These are phyloP conservation scores for Euphorbia lathyris DNA, from an alignment of 345 rosid species.

Conservation along the genomic window DNA sequence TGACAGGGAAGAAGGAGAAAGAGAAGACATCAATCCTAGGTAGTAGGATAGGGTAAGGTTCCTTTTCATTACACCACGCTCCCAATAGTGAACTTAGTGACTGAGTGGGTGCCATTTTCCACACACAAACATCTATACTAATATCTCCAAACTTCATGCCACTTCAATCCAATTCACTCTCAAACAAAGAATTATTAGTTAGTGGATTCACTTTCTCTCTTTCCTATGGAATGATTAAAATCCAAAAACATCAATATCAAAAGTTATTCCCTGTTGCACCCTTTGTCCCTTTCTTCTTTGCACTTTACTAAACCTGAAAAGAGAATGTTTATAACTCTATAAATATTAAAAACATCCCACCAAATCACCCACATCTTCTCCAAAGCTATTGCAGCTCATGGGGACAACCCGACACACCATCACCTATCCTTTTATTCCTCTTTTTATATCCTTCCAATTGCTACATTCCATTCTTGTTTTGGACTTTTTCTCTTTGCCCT, in stretches of 20 bases:
- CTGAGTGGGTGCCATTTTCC: conserved; percentile 10
- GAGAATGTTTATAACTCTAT: conserved; percentile 22
- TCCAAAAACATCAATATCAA: conserved; percentile 18
- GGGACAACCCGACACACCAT: conserved; percentile 21
- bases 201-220: conserved; percentile 24
- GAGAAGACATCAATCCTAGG: conserved; percentile 11
- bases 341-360: conserved; percentile 18
- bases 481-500: conserved; percentile 15
- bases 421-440: conserved; percentile 21
- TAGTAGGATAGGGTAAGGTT: neutral
- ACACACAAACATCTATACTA: conserved; percentile 7
- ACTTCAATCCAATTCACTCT: conserved; percentile 25
- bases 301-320: conserved; percentile 17
- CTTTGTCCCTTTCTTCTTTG: conserved; percentile 16
- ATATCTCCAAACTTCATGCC: conserved; percentile 23
- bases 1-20: neutral
- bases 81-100: neutral
- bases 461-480: conserved; percentile 24
- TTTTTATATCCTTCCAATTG: conserved; percentile 22
- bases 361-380: conserved; percentile 25
- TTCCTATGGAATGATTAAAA: conserved; percentile 23
- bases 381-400: conserved; percentile 19
- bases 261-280: conserved; percentile 22
- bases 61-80: neutral
- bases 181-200: conserved; percentile 18